Conservation (phyloP, 2,329 filamentous ascomycete species). For the Penicillium sp. region DNA sequence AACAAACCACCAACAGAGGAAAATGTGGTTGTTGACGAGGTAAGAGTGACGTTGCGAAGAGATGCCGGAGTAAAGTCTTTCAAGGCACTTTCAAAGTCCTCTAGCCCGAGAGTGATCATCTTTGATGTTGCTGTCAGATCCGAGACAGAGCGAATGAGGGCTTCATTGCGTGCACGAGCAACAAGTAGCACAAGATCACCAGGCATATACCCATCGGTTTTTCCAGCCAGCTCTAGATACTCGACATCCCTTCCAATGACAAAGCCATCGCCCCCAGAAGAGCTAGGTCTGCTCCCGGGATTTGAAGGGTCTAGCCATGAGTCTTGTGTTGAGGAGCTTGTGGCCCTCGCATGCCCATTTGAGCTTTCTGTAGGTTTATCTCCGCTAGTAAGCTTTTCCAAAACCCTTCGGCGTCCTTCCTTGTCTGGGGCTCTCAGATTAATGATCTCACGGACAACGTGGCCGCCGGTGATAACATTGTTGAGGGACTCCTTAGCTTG, state of each 20-base stretch:
- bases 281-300: constrained; percentile 50
- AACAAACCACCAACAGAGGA: constrained; percentile 84
- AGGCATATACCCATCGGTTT: constrained; percentile 97
- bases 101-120: constrained; percentile 63
- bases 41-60: constrained; percentile 87
- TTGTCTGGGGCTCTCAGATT: constrained; percentile 89
- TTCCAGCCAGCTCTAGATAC: constrained; percentile 86
- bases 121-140: constrained; percentile 51
- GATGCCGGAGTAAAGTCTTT: constrained; percentile 94
- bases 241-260: constrained; percentile 74
- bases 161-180: constrained; percentile 83
- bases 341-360: constrained; percentile 37
- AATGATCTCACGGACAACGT: constrained; percentile 88
- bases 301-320: constrained; percentile 76
- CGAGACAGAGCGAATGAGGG: constrained; percentile 77
- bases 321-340: constrained; percentile 49
- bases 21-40: constrained; percentile 90
- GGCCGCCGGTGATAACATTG: constrained; percentile 83
- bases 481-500: constrained; percentile 92
- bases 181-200: constrained; percentile 86
- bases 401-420: constrained; percentile 76
- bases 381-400: constrained; percentile 70
- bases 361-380: constrained; percentile 42
- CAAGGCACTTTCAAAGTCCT: constrained; percentile 80
- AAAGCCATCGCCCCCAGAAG: constrained; percentile 60